Conservation (phyloP, 179 eudicot species). For the Sideroxylon spinosum region DNA sequence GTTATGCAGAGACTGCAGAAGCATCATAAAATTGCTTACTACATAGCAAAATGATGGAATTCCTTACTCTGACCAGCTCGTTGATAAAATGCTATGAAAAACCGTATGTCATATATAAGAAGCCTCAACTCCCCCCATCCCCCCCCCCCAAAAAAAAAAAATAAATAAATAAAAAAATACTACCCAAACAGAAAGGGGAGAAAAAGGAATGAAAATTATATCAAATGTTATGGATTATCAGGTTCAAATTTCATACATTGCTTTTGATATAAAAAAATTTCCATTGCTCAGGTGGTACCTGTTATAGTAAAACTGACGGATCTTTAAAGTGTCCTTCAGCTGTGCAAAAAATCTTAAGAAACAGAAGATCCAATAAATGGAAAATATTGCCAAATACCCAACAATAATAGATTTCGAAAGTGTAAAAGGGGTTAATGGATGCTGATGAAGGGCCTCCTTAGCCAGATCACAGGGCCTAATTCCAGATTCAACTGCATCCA, state of each 20-base stretch:
- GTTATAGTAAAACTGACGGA: conserved; percentile 75
- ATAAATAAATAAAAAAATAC: too few species aligned
- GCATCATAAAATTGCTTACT: conserved; percentile 4
- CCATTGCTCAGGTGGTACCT: conserved; percentile 18
- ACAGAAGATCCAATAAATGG: conserved; percentile 77
- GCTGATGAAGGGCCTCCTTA: conserved; percentile 82
- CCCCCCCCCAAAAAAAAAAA: too few species aligned
- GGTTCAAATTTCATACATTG: too few species aligned
- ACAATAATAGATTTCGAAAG: conserved; percentile 70
- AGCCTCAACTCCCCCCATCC: too few species aligned
- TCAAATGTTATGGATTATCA: too few species aligned
- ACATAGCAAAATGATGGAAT: not conserved
- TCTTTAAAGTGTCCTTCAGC: conserved; percentile 65
- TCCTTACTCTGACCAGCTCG: too few species aligned
- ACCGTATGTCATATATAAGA: too few species aligned
- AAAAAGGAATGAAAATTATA: too few species aligned
- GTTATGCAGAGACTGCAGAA: conserved; percentile 78
- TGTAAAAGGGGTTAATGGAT: conserved; percentile 83
- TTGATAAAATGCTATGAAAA: too few species aligned
- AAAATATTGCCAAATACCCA: conserved; percentile 78
- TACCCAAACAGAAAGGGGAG: too few species aligned
- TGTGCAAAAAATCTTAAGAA: conserved; percentile 86
- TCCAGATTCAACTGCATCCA: conserved; percentile 88
- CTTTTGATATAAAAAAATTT: not conserved
- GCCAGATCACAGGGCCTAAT: conserved; percentile 81